Conservation (phyloP, 2,329 filamentous ascomycete genomes). For the Talaromyces pinophilus region DNA sequence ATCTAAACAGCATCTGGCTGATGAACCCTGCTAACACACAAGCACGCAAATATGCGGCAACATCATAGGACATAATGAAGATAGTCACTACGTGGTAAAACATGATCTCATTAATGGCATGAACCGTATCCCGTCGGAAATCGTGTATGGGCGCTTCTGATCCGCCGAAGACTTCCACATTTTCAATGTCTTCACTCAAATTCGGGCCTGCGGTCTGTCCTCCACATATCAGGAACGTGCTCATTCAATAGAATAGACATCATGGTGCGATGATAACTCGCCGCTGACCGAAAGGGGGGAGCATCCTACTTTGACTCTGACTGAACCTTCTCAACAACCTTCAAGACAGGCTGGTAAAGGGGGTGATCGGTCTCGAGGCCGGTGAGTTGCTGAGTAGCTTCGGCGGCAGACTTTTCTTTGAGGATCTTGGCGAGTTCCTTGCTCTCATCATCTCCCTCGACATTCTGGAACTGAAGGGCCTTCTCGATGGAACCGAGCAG, state of each 20-base stretch:
- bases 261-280: background rate
- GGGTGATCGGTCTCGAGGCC: constrained; percentile 76
- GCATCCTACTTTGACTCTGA: constrained; percentile 32
- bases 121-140: constrained; percentile 11
- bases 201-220: constrained; percentile 32
- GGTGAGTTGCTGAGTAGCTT: constrained; percentile 77
- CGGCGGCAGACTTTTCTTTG: constrained; percentile 68
- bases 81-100: constrained; percentile 14
- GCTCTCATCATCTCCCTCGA: constrained; percentile 88
- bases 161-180: background rate
- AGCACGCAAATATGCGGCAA: constrained; percentile 13
- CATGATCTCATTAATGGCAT: constrained; percentile 15
- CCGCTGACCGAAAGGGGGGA: background rate
- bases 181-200: constrained; percentile 20
- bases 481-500: constrained; percentile 85
- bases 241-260: constrained; percentile 9
- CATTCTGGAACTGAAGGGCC: constrained; percentile 92
- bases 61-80: background rate
- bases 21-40: background rate
- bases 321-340: constrained; percentile 83
- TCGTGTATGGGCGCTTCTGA: constrained; percentile 8
- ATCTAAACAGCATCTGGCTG: constrained; percentile 9
- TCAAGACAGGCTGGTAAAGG: constrained; percentile 72
- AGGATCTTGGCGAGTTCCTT: constrained; percentile 82
- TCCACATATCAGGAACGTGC: constrained; percentile 23